Evolutionary conservation across 768 basidiomycete genomes (phyloP).

Genomic region (Xanthoconium stramineum): DNA sequence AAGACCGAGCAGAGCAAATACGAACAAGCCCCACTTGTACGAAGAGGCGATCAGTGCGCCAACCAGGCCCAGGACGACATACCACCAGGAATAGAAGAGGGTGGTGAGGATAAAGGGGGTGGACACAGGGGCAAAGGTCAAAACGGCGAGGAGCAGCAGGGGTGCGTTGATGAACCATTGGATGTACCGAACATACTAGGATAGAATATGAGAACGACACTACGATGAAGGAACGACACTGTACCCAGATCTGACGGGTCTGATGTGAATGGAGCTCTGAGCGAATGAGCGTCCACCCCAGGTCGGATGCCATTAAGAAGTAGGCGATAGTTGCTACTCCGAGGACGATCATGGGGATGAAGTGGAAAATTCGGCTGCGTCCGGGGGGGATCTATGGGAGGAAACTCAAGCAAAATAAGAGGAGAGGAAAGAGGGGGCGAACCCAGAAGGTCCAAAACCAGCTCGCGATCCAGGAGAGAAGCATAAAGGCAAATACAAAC

Average conservation of each 20-base stretch:
- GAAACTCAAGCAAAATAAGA: neutral
- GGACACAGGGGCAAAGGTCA: conserved; percentile 46
- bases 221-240: neutral
- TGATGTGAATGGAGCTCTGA: conserved; percentile 32
- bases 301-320: conserved; percentile 55
- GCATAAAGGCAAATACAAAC: conserved; percentile 53
- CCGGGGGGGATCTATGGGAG: conserved; percentile 27
- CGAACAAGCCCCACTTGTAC: conserved; percentile 56
- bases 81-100: conserved; percentile 39
- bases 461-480: conserved; percentile 36
- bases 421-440: neutral
- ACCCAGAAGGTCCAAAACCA: conserved; percentile 37
- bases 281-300: conserved; percentile 45
- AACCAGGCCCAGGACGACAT: conserved; percentile 45
- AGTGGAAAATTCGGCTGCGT: conserved; percentile 48
- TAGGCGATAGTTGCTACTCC: conserved; percentile 44
- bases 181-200: conserved; percentile 51
- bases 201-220: neutral
- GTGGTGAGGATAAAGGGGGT: conserved; percentile 43
- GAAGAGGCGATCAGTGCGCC: conserved; percentile 48
- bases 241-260: conserved; percentile 45
- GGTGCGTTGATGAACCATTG: conserved; percentile 59
- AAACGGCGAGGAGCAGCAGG: conserved; percentile 43
- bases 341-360: conserved; percentile 45
- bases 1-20: conserved; percentile 44